Percentiles rank a stretch among this genome's conserved stretches.
Evolutionary conservation across 2,329 filamentous ascomycete genomes (phyloP).

Genomic region (Talaromyces funiculosus): DNA sequence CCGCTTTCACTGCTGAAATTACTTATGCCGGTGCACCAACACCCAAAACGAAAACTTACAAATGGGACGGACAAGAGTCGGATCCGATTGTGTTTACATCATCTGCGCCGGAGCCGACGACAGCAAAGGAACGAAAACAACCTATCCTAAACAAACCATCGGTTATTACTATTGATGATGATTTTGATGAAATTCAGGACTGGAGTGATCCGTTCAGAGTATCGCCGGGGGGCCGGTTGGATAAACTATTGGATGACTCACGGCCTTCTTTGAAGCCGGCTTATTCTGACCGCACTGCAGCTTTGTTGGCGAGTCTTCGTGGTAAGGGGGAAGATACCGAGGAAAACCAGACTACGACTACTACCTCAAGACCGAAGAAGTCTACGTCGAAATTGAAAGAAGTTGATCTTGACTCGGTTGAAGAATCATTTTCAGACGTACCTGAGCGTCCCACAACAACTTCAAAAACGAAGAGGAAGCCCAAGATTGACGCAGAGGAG

Average conservation of each 20-base stretch:
- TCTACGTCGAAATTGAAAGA: not conserved
- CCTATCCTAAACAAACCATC: not conserved
- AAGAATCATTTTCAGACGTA: conserved; percentile 28
- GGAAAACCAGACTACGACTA: not conserved
- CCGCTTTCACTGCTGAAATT: not conserved
- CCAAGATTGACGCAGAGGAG: conserved; percentile 41
- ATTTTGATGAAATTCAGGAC: conserved; percentile 33
- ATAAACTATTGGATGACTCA: conserved; percentile 22
- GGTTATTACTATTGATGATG: conserved; percentile 33
- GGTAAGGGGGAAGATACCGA: conserved; percentile 9
- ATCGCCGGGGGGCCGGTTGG: conserved; percentile 19
- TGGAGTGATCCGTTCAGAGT: conserved; percentile 28
- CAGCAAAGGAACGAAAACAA: conserved; percentile 5
- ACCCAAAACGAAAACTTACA: conserved; percentile 9
- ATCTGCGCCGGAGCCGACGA: conserved; percentile 26
- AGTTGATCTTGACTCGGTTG: conserved; percentile 25
- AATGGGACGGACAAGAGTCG: conserved; percentile 23
- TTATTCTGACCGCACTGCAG: conserved; percentile 39
- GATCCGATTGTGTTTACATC: conserved; percentile 43
- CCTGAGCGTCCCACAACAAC: conserved; percentile 35
- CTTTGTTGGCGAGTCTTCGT: conserved; percentile 32
- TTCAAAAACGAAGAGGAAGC: conserved; percentile 27
- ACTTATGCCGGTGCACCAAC: not conserved
- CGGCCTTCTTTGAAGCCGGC: conserved; percentile 17
- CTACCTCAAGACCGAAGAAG: not conserved